Conservation (phyloP, 495 filamentous ascomycete genomes). For the Recurvomyces mirabilis region DNA sequence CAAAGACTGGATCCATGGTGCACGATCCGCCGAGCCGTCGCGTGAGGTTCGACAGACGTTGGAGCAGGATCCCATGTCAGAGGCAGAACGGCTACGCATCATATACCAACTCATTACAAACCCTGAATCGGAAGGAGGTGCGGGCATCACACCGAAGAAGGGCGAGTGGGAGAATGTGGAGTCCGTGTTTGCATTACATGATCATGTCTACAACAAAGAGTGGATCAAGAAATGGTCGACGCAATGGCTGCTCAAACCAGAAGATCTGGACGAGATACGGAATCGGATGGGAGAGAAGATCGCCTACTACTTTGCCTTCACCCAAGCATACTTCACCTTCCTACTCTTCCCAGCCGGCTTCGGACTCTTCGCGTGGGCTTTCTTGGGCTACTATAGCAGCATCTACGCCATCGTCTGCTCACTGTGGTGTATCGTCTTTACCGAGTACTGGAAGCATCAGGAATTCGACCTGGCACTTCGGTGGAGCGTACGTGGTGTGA, state of each 20-base stretch:
- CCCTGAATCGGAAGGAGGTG: constrained; percentile 70
- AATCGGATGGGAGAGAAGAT: constrained; percentile 85
- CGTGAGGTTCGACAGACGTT: constrained; percentile 55
- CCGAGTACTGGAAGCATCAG: constrained; percentile 95
- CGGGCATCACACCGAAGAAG: constrained; percentile 70
- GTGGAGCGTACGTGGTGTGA: constrained; percentile 86
- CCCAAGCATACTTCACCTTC: constrained; percentile 85
- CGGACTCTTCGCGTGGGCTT: constrained; percentile 67
- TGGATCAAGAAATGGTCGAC: constrained; percentile 87
- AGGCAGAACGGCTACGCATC: constrained; percentile 78
- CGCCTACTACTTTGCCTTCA: constrained; percentile 92
- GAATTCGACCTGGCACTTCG: constrained; percentile 81
- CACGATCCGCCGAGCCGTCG: constrained; percentile 67
- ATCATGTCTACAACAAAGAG: constrained; percentile 71
- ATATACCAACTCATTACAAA: constrained; percentile 81
- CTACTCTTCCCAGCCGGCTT: constrained; percentile 74
- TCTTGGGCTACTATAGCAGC: constrained; percentile 75
- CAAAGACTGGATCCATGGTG: constrained; percentile 91
- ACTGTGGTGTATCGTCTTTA: constrained; percentile 81
- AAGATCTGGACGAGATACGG: constrained; percentile 76
- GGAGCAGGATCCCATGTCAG: constrained; percentile 58
- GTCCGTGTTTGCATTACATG: constrained; percentile 79
- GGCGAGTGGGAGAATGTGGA: constrained; percentile 80
- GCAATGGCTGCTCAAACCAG: constrained; percentile 63
- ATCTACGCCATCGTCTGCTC: constrained; percentile 72